Percentiles rank a stretch among this genome's conserved stretches.
phyloP scores from a whole-genome alignment of 2,329 filamentous ascomycete genomes.

The Beauveria caledonica region DNA sequence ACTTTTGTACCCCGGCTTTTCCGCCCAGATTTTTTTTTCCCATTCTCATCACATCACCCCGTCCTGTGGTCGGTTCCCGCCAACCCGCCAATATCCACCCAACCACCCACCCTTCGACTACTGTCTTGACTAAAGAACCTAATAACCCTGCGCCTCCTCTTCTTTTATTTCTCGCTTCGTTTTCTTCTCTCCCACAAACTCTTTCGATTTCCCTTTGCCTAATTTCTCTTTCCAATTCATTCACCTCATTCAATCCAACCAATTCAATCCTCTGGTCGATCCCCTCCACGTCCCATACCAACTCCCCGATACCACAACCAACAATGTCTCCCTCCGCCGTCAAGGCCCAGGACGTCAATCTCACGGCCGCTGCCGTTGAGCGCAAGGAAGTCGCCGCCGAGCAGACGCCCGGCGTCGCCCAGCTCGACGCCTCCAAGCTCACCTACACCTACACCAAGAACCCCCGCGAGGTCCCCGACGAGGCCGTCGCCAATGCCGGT shows the following conservation, averaged over 20 bases:
- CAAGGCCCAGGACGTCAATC: slow-evolving; percentile 39
- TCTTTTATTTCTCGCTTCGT: background rate
- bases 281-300: background rate
- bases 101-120: background rate
- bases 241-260: background rate
- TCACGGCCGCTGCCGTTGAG: slow-evolving; percentile 43
- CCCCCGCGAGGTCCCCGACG: slow-evolving; percentile 45
- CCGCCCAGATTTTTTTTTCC: background rate
- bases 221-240: background rate
- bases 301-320: slow-evolving; percentile 10
- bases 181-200: background rate
- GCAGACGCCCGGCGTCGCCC: slow-evolving; percentile 42
- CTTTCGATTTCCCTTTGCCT: background rate
- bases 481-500: slow-evolving; percentile 38
- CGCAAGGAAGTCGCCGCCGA: slow-evolving; percentile 32
- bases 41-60: background rate
- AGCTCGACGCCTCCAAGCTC: slow-evolving; percentile 54
- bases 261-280: background rate
- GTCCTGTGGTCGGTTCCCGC: background rate
- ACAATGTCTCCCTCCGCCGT: slow-evolving; percentile 42
- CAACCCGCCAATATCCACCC: slow-evolving; percentile 2
- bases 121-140: slow-evolving; percentile 2
- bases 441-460: slow-evolving; percentile 43
- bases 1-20: background rate
- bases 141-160: background rate